Conservation (phyloP, 495 filamentous ascomycete species). For the Sphaerosporella brunnea region DNA sequence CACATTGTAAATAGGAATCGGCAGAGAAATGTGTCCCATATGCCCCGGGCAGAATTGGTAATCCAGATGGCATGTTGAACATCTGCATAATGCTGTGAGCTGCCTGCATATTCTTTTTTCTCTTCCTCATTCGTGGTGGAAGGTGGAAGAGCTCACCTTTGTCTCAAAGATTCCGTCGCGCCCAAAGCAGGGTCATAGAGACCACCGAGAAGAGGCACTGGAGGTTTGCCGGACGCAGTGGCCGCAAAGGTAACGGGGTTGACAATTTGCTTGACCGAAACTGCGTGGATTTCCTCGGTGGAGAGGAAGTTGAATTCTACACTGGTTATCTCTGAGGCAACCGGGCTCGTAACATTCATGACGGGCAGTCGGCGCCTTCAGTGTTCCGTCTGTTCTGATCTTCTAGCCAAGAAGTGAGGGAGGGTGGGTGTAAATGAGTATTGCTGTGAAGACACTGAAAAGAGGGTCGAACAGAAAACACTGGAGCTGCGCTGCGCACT, state of each 20-base stretch:
- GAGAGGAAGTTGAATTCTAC: conserved; percentile 78
- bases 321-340: conserved; percentile 65
- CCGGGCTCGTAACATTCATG: conserved; percentile 71
- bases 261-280: conserved; percentile 83
- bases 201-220: conserved; percentile 32
- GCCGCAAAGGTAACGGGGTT: conserved; percentile 83
- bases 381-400: too few relatives aligned
- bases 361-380: too few relatives aligned
- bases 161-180: conserved; percentile 30
- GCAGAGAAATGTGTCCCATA: conserved; percentile 84
- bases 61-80: conserved; percentile 71
- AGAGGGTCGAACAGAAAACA: too few relatives aligned
- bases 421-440: too few relatives aligned
- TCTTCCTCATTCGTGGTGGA: conserved; percentile 2
- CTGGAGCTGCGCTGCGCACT: too few relatives aligned
- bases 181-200: conserved; percentile 87
- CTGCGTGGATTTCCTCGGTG: conserved; percentile 60
- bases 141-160: conserved; percentile 21
- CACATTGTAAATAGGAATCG: conserved; percentile 80
- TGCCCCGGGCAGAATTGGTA: conserved; percentile 76
- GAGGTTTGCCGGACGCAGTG: conserved; percentile 45
- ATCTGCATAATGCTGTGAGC: conserved; percentile 35
- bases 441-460: too few relatives aligned
- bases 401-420: too few relatives aligned
- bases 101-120: conserved; percentile 22